Conservation (phyloP, 2,329 filamentous ascomycete genomes). For the Cytospora mali region DNA sequence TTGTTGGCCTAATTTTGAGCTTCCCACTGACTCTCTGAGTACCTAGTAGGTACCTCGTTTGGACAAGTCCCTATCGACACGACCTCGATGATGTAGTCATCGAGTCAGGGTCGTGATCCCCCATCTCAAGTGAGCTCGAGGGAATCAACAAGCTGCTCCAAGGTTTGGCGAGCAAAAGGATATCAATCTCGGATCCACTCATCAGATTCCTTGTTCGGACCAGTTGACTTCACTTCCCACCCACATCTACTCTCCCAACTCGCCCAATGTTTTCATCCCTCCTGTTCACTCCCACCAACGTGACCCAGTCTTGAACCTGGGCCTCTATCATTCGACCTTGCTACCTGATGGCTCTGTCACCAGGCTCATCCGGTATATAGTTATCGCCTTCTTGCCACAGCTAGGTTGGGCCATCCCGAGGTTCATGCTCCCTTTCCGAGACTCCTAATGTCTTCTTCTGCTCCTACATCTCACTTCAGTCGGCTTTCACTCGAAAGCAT, state of each 20-base stretch:
- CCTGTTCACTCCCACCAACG: background rate
- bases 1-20: background rate
- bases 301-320: background rate
- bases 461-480: slow-evolving; percentile 42
- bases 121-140: slow-evolving; percentile 2
- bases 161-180: slow-evolving; percentile 10
- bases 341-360: slow-evolving; percentile 3
- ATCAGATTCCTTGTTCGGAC: slow-evolving; percentile 5
- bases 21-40: background rate
- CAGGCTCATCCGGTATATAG: slow-evolving; percentile 7
- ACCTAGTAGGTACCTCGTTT: background rate
- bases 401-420: background rate
- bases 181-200: slow-evolving; percentile 21
- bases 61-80: background rate
- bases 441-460: slow-evolving; percentile 35
- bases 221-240: slow-evolving; percentile 8
- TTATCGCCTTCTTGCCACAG: background rate
- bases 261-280: slow-evolving; percentile 2
- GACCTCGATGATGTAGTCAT: background rate
- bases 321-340: slow-evolving; percentile 6
- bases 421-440: background rate
- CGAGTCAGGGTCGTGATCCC: background rate
- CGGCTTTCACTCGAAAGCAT: slow-evolving; percentile 47
- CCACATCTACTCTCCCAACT: slow-evolving; percentile 9
- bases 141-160: slow-evolving; percentile 14